Evolutionary conservation across 2,329 filamentous ascomycete genomes (phyloP).

Genomic region (Aspergillus pseudoglaucus): DNA sequence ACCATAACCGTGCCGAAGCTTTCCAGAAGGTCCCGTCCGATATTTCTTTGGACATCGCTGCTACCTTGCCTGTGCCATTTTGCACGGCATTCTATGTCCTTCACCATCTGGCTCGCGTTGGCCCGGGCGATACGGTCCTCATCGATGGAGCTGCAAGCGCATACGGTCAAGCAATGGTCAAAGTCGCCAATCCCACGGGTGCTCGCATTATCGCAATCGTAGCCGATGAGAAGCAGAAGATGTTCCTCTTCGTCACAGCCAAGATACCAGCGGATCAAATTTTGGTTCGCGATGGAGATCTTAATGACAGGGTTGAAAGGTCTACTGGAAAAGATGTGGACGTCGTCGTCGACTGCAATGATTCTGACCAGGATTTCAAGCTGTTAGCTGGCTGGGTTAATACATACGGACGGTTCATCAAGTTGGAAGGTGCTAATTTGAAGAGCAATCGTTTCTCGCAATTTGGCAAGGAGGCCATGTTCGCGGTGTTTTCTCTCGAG

Average conservation of each 20-base stretch:
- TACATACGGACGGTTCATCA: constrained; percentile 24
- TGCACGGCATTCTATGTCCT: constrained; percentile 16
- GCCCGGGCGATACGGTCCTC: constrained; percentile 18
- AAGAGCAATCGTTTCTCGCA: not conserved
- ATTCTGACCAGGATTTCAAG: not conserved
- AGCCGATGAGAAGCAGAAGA: constrained; percentile 2
- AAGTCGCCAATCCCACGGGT: constrained; percentile 8
- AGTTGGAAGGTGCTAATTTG: constrained; percentile 16
- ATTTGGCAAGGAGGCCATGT: constrained; percentile 4
- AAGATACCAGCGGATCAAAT: constrained; percentile 9
- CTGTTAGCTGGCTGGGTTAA: constrained; percentile 9
- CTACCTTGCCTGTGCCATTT: constrained; percentile 15
- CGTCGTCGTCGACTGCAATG: constrained; percentile 10
- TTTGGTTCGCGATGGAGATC: constrained; percentile 4
- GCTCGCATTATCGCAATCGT: constrained; percentile 12
- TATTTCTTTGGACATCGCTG: constrained; percentile 18
- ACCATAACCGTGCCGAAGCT: constrained; percentile 9
- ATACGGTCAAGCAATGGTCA: constrained; percentile 17
- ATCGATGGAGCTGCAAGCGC: constrained; percentile 22
- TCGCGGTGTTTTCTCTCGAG: constrained; percentile 12
- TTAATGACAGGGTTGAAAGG: not conserved
- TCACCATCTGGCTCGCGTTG: constrained; percentile 11
- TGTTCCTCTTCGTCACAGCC: constrained; percentile 3
- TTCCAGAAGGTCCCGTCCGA: constrained; percentile 16
- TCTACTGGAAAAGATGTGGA: constrained; percentile 7